phyloP scores from a whole-genome alignment of 192 early-diverging fungal species.

The Backusella mclennaniae region DNA sequence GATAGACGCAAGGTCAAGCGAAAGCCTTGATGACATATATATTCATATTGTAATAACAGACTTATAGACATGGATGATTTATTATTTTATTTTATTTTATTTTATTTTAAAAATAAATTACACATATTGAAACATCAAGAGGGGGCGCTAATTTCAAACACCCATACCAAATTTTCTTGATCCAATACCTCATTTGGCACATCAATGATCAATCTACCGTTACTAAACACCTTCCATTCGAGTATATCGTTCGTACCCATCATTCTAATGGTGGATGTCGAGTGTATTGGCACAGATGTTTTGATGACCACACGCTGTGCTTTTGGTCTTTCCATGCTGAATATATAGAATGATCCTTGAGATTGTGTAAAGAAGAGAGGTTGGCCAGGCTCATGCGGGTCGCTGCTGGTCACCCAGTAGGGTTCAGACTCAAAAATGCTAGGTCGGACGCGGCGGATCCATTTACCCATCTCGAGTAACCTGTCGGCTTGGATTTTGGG shows the following conservation, averaged over 20 bases:
- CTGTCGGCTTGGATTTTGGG: neutral
- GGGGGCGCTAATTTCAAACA: constrained; percentile 8
- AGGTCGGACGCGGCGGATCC: neutral
- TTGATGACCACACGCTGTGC: constrained; percentile 1
- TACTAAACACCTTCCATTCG: constrained; percentile 8
- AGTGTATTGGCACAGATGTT: constrained; percentile 3
- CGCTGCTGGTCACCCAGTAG: constrained; percentile 10
- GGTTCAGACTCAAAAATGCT: constrained; percentile 15
- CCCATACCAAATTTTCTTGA: constrained; percentile 6
- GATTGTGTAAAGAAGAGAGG: constrained; percentile 3
- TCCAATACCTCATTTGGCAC: constrained; percentile 2
- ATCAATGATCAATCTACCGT: constrained; percentile 13
- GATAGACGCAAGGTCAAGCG: constrained; percentile 46
- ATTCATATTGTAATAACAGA: neutral
- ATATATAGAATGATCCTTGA: constrained; percentile 8
- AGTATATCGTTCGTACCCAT: neutral
- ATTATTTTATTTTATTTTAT: too few relatives aligned
- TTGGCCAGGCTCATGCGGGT: neutral
- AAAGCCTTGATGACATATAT: neutral
- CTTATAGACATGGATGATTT: too few relatives aligned
- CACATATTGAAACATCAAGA: too few relatives aligned
- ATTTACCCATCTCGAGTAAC: constrained; percentile 10
- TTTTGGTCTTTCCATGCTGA: neutral
- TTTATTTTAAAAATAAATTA: too few relatives aligned
- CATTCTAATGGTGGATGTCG: neutral